Base-by-base conservation (phyloP, 1,284 basidiomycete genomes). In the Microbotryomycetes sp. region DNA sequence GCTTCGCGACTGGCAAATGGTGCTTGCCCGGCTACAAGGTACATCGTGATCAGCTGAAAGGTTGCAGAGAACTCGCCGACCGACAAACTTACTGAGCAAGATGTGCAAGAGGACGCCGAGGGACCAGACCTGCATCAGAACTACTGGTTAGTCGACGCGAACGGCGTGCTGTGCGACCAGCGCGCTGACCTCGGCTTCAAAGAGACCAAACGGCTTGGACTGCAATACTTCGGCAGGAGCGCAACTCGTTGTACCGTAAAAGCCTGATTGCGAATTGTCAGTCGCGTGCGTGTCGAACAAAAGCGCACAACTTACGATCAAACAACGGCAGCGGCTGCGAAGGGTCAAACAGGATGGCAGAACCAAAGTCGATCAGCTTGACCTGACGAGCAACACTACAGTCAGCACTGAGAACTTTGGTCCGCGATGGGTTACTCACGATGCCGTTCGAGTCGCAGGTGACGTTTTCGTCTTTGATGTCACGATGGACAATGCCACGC, bases 361-460 rank as follows among this genome's bases (percentile, higher is more conserved):
- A 88, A 51, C 91, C 89, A 75, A 94, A 94, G 76, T 94, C 91
- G 72, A 94, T 89, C 55, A 94, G 80, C 74, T 94, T 94, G 71
- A 93, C 87, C 85, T 74, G 69, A 45, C 67, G 59, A 41, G 71
- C 70, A 21, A 28, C 27, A 45, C 35, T 41, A n/a, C n/a, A n/a
- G 50, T 21, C 46, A 51, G 18, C 18, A 35, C 35, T 11, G 23
- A 26, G 35, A 41, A 41, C 35, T 41, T 18, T 86, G 76, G 57
- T 78, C 79, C 74, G 92, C 89, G 59, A 93, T 84, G 56, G 92
- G 35, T 18, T 18, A 41, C 35, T 41, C 35, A 41, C 35, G 18
- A 41, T 50, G 48, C 35, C 35, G 35, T 41, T 41, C 35, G 35
- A 41, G 18, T 41, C 35, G 35, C 35, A 41, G 18, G 73, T 85